Evolutionary conservation across 192 early-diverging fungal species (phyloP).

Genomic region (Dissophora ornata): DNA sequence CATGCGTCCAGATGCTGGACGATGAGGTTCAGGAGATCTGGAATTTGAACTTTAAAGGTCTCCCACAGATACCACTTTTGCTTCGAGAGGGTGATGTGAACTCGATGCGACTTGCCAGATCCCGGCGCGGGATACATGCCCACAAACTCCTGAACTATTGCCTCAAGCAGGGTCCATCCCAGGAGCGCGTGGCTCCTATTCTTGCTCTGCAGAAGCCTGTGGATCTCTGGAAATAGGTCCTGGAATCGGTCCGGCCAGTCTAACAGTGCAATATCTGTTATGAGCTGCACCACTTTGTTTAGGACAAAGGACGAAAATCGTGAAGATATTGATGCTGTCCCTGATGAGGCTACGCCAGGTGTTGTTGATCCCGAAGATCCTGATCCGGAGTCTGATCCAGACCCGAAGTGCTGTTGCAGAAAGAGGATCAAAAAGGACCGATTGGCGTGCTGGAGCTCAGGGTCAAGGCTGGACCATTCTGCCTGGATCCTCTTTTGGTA

Average conservation of each 20-base stretch:
- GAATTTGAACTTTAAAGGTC: conserved; percentile 33
- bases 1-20: conserved; percentile 43
- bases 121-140: conserved; percentile 37
- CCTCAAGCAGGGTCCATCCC: conserved; percentile 47
- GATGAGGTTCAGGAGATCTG: conserved; percentile 31
- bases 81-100: conserved; percentile 24
- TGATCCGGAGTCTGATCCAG: conserved; percentile 4
- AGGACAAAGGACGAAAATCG: conserved; percentile 36
- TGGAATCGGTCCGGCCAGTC: conserved; percentile 51
- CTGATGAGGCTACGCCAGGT: conserved; percentile 3
- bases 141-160: conserved; percentile 37
- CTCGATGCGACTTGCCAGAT: conserved; percentile 21
- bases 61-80: conserved; percentile 40
- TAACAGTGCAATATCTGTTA: conserved; percentile 40
- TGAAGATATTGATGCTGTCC: not conserved
- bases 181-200: conserved; percentile 32
- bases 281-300: conserved; percentile 46
- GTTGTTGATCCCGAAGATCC: not conserved
- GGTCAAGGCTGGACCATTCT: conserved; percentile 42
- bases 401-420: conserved; percentile 38
- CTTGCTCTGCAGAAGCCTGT: conserved; percentile 35
- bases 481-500: conserved; percentile 47
- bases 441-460: conserved; percentile 21
- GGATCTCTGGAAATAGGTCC: conserved; percentile 46
- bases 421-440: conserved; percentile 38